phyloP scores from a whole-genome alignment of 176 grass and related monocot genomes.

The Alloteropsis semialata region DNA sequence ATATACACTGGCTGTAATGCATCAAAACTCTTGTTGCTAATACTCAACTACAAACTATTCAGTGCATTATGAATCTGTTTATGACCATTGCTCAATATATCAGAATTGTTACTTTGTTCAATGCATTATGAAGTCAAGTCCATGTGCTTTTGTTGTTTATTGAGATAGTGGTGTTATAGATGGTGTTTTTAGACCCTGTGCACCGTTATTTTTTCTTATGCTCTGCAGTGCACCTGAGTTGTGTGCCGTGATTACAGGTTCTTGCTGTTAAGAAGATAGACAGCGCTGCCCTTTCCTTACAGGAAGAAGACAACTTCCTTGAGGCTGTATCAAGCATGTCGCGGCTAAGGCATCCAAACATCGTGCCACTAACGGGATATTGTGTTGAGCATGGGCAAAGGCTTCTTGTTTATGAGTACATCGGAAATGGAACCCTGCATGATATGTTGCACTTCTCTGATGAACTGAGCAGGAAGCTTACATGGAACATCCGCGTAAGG shows the following conservation, averaged over 20 bases:
- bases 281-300: conserved; percentile 70
- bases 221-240: conserved; percentile 20
- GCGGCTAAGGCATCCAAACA: conserved; percentile 87
- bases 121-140: background rate
- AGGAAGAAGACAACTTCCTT: conserved; percentile 94
- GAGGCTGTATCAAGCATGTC: conserved; percentile 94
- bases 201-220: background rate
- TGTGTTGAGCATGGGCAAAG: conserved; percentile 90
- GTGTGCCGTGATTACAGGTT: conserved; percentile 58
- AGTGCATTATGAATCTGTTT: background rate
- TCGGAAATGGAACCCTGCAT: conserved; percentile 81
- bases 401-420: conserved; percentile 88
- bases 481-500: conserved; percentile 87
- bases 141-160: background rate
- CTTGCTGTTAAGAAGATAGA: conserved; percentile 97
- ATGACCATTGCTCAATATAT: too few species aligned
- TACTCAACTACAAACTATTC: background rate
- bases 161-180: conserved; percentile 1
- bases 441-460: conserved; percentile 82
- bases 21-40: background rate
- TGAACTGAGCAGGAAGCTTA: conserved; percentile 73
- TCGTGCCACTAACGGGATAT: conserved; percentile 77
- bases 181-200: background rate
- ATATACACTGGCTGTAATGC: background rate
- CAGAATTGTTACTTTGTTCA: too few species aligned